Base-by-base conservation (phyloP, 106 monocot species). In the Narthecium ossifragum region DNA sequence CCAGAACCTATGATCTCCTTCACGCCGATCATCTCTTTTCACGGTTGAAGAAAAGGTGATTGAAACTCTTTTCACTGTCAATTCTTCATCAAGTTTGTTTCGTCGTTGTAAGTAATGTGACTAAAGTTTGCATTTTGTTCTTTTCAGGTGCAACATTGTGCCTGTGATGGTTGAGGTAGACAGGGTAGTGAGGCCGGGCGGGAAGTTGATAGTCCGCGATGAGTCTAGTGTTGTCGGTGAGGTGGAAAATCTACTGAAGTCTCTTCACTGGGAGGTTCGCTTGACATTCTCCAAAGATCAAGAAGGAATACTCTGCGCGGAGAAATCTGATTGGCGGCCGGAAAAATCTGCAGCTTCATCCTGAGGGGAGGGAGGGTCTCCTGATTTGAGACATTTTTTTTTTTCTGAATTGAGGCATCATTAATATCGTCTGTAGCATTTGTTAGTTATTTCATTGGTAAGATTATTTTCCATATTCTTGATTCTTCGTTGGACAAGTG, bases 321-420 rank as follows among this genome's bases (percentile, higher is more conserved):
- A 83, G 63, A 93, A 93, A 66, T 65, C 80, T 1, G 71, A 83
- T 30, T 93, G 93, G 93, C 61, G 93, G n/a, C 84, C 88, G 33
- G 47, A 82, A 13, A 61, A 69, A 32, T 55, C 34, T 55, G 33
- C 70, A 17, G 58, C 46, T 33, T 70, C 68, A 45, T 62, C 54
- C 31, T 81, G 52, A 75, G 12, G 2, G 8, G 17, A 38, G n/a
- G n/a, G n/a, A n/a, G n/a, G n/a, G n/a, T n/a, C n/a, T n/a, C n/a
- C n/a, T n/a, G n/a, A n/a, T n/a, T n/a, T n/a, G n/a, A n/a, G n/a
- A n/a, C n/a, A n/a, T n/a, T n/a, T n/a, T n/a, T n/a, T 6, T 2
- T 27, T 53, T 53, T 49, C 20, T 0, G 2, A 5, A 22, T 22
- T 49, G 49, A 49, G 20, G 21, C 17, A 1, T 22, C 21, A 24